A percentile compares a stretch with the other conserved stretches of the same genome.
Conservation (phyloP, 768 basidiomycete genomes). For the Imleria badia region DNA sequence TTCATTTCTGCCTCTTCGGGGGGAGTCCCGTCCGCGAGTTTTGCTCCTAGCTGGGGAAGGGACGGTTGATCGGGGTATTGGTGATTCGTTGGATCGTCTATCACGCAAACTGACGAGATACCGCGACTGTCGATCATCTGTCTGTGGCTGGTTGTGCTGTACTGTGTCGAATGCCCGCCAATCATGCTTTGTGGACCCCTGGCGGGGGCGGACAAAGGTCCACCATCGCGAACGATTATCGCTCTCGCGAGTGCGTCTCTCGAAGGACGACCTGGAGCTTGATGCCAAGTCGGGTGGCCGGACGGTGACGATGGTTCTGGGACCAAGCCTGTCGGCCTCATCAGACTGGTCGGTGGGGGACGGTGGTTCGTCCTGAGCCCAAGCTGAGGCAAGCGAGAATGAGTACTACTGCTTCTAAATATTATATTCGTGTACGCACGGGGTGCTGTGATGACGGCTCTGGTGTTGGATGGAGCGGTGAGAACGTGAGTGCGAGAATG, state of each 20-base stretch:
- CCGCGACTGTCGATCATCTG: constrained; percentile 19
- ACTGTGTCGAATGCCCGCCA: constrained; percentile 2
- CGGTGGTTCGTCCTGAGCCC: constrained; percentile 82
- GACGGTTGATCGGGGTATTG: constrained; percentile 21
- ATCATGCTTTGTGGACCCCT: constrained; percentile 15
- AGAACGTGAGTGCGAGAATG: constrained; percentile 29
- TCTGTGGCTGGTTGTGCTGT: neutral
- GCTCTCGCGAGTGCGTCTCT: constrained; percentile 30
- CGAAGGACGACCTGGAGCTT: constrained; percentile 42
- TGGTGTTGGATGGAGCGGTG: constrained; percentile 40
- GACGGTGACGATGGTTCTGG: constrained; percentile 35
- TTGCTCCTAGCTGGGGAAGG: constrained; percentile 40
- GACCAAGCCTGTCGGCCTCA: constrained; percentile 31
- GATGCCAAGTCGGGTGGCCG: constrained; percentile 56
- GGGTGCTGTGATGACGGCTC: constrained; percentile 64
- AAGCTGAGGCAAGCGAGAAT: constrained; percentile 47
- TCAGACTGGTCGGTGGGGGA: constrained; percentile 56
- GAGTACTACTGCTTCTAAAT: neutral
- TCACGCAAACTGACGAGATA: constrained; percentile 8
- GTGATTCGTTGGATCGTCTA: constrained; percentile 24
- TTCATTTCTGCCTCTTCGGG: constrained; percentile 41
- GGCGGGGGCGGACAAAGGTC: constrained; percentile 66
- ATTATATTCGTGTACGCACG: constrained; percentile 45
- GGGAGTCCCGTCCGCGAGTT: constrained; percentile 68
- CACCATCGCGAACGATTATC: constrained; percentile 62